Conservation (phyloP, 495 filamentous ascomycete species). For the Podospora anserina region DNA sequence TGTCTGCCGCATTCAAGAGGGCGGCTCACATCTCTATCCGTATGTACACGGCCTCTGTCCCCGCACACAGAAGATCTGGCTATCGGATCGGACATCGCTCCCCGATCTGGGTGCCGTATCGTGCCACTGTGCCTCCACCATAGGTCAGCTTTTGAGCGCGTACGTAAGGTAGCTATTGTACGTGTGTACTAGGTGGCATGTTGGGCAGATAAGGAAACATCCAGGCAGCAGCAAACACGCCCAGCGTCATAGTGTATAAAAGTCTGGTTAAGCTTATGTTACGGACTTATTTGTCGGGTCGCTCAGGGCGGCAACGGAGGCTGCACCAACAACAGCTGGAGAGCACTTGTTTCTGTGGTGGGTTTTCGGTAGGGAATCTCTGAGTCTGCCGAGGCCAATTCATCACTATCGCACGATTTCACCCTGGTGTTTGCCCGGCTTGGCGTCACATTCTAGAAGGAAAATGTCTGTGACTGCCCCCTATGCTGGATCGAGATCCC, state of each 20-base stretch:
- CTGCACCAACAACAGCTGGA: neutral
- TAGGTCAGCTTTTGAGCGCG: too few species aligned
- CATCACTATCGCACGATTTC: neutral
- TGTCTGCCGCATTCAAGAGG: neutral
- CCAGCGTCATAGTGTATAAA: neutral
- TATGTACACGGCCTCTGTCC: neutral
- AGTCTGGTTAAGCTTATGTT: neutral
- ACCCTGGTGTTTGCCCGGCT: conserved; percentile 12
- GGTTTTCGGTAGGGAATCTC: too few species aligned
- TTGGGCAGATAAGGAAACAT: too few species aligned
- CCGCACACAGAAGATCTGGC: conserved; percentile 8
- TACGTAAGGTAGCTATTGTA: too few species aligned
- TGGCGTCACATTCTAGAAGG: conserved; percentile 27
- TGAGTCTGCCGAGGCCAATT: neutral
- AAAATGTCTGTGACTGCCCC: conserved; percentile 17
- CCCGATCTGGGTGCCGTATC: conserved; percentile 11
- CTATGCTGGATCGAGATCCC: conserved; percentile 27
- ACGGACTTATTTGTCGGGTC: too few species aligned
- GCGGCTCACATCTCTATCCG: neutral
- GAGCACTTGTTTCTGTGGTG: too few species aligned
- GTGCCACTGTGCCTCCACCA: conserved; percentile 6
- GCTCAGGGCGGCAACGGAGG: neutral
- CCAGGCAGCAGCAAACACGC: neutral
- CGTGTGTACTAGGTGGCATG: too few species aligned
- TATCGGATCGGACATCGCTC: conserved; percentile 7